Evolutionary conservation across 768 basidiomycete species (phyloP).

Genomic region (Termitomyces sp.): DNA sequence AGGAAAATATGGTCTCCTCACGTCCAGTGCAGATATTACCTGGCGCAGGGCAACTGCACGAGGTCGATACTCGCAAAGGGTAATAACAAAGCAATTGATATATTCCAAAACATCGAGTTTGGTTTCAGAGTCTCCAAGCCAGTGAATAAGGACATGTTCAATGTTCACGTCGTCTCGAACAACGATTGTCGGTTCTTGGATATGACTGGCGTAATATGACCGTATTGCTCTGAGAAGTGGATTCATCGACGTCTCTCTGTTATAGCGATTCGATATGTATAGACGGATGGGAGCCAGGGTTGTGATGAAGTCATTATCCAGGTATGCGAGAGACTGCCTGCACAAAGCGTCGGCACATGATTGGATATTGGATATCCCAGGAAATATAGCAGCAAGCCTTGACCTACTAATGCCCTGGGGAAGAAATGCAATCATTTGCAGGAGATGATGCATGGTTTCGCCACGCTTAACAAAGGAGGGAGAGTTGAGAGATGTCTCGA

Average conservation of each 20-base stretch:
- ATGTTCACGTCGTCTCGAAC: constrained; percentile 5
- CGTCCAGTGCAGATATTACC: neutral
- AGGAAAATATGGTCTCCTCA: neutral
- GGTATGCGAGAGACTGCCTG: constrained; percentile 8
- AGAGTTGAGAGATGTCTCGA: constrained; percentile 10
- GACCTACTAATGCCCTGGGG: constrained; percentile 8
- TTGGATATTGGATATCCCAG: neutral
- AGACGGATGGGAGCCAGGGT: constrained; percentile 13
- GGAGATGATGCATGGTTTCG: neutral
- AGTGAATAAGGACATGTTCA: constrained; percentile 5
- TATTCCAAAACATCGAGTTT: neutral
- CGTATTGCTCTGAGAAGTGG: neutral
- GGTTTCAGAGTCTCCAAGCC: neutral
- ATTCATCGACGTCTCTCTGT: neutral
- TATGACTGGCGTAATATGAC: neutral
- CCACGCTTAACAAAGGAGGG: constrained; percentile 8
- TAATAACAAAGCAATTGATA: neutral
- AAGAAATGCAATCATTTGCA: constrained; percentile 10
- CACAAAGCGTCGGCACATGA: neutral
- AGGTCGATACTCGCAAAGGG: neutral
- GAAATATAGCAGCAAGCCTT: neutral
- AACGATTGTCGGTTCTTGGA: neutral
- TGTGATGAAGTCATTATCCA: constrained; percentile 7
- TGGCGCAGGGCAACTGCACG: neutral
- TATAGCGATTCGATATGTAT: neutral